phyloP scores from a whole-genome alignment of 2,329 filamentous ascomycete genomes.

The Chrysosporium queenslandicum region DNA sequence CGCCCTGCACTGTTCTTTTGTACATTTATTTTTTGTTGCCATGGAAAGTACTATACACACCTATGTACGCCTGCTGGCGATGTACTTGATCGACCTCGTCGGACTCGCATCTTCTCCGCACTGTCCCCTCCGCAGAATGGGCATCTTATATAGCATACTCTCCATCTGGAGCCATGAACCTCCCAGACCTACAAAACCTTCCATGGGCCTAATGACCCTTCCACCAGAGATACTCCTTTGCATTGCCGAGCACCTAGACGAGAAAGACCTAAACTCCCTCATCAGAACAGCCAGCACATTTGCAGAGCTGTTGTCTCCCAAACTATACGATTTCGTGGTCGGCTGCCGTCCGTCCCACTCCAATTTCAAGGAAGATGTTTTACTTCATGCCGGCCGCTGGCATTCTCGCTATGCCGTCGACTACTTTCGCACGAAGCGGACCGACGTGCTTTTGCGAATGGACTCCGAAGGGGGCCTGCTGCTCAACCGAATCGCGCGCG shows the following conservation, averaged over 20 bases:
- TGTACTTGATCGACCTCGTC: conserved; percentile 2
- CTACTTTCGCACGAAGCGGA: conserved; percentile 7
- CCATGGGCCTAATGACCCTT: background rate
- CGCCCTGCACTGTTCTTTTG: background rate
- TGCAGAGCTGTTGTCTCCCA: conserved; percentile 1
- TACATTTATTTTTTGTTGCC: background rate
- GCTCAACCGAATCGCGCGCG: conserved; percentile 2
- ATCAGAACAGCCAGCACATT: background rate
- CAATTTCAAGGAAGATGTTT: background rate
- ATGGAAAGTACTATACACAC: conserved; percentile 1
- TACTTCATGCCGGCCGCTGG: conserved; percentile 5
- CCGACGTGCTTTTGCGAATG: background rate
- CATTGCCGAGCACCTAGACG: conserved; percentile 5
- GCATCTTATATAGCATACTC: conserved; percentile 2
- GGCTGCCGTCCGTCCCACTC: background rate
- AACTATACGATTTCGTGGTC: conserved; percentile 6
- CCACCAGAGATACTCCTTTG: conserved; percentile 9
- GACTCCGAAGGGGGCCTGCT: background rate
- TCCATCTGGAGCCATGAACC: background rate
- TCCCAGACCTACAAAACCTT: background rate
- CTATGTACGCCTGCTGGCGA: background rate
- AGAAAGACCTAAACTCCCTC: conserved; percentile 7
- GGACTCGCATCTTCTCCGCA: background rate
- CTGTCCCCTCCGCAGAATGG: background rate
- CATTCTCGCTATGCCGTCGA: conserved; percentile 5